A percentile compares a stretch with the other conserved stretches of the same genome.
phyloP scores from a whole-genome alignment of 768 basidiomycete genomes.

The Tricholoma bakamatsutake region DNA sequence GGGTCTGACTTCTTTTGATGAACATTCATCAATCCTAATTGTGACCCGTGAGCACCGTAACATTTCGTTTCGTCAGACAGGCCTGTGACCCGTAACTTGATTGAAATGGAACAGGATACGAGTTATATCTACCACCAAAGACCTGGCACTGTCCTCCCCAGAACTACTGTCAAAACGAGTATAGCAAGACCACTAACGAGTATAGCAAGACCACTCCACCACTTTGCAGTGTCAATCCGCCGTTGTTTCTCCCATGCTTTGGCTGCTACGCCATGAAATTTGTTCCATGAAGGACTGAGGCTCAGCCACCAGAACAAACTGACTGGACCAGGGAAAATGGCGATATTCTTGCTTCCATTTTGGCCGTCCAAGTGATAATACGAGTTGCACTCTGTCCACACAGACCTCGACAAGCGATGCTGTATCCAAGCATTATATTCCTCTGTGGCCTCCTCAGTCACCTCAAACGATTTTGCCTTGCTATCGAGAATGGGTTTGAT shows the following conservation, averaged over 20 bases:
- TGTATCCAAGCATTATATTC: constrained; percentile 50
- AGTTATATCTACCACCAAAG: too few species aligned
- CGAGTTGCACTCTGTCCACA: constrained; percentile 50
- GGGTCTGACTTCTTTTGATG: too few species aligned
- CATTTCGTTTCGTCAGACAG: too few species aligned
- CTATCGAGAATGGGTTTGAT: constrained; percentile 47
- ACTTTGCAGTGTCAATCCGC: constrained; percentile 17
- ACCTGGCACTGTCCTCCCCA: too few species aligned
- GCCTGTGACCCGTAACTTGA: too few species aligned
- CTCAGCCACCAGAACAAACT: constrained; percentile 47
- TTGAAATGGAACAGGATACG: too few species aligned
- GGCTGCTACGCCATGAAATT: constrained; percentile 36
- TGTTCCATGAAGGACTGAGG: constrained; percentile 35
- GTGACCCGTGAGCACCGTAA: too few species aligned
- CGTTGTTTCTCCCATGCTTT: constrained; percentile 30
- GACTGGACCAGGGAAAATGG: constrained; percentile 51
- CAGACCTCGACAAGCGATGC: constrained; percentile 37
- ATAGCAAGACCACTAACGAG: too few species aligned
- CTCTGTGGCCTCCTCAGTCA: constrained; percentile 39
- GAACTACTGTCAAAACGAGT: constrained; percentile 15
- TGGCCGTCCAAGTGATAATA: constrained; percentile 39
- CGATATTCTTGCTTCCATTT: constrained; percentile 36
- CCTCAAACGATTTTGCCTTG: constrained; percentile 42
- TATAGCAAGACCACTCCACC: constrained; percentile 17
- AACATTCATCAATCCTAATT: too few species aligned